phyloP scores from a whole-genome alignment of 2,329 filamentous ascomycete species.

The Rhinocladiella mackenziei region DNA sequence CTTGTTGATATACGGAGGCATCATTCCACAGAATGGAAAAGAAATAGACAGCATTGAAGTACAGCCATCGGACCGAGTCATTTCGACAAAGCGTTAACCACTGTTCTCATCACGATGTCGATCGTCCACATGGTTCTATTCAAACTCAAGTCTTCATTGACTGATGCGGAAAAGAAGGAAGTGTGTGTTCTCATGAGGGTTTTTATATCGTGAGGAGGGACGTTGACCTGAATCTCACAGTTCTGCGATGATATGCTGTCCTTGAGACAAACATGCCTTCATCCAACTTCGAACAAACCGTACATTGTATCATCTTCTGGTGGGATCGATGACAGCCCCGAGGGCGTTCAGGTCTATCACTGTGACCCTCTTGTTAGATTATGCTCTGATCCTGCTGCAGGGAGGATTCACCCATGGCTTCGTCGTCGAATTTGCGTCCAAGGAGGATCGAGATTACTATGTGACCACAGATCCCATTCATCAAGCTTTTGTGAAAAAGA shows the following conservation, averaged over 20 bases:
- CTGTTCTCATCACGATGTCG: constrained; percentile 48
- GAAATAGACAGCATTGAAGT: too few species aligned
- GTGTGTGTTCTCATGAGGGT: constrained; percentile 40
- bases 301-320: constrained; percentile 60
- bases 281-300: constrained; percentile 54
- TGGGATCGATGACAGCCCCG: constrained; percentile 59
- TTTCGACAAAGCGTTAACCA: too few species aligned
- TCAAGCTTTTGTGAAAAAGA: constrained; percentile 53
- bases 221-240: constrained; percentile 36
- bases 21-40: too few species aligned
- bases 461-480: constrained; percentile 62
- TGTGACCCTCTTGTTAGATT: not conserved
- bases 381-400: constrained; percentile 37
- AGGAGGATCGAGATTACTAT: constrained; percentile 66
- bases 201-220: not conserved
- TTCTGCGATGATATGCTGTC: constrained; percentile 54
- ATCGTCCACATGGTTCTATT: constrained; percentile 68
- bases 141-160: constrained; percentile 55
- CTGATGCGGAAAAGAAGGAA: constrained; percentile 50
- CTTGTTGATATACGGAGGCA: too few species aligned
- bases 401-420: constrained; percentile 66
- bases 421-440: constrained; percentile 61
- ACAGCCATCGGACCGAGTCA: too few species aligned
- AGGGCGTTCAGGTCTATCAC: constrained; percentile 56
- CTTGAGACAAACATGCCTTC: constrained; percentile 56